Base-by-base conservation (phyloP, 2,329 filamentous ascomycete genomes). In the Raffaelea ambrosiae region DNA sequence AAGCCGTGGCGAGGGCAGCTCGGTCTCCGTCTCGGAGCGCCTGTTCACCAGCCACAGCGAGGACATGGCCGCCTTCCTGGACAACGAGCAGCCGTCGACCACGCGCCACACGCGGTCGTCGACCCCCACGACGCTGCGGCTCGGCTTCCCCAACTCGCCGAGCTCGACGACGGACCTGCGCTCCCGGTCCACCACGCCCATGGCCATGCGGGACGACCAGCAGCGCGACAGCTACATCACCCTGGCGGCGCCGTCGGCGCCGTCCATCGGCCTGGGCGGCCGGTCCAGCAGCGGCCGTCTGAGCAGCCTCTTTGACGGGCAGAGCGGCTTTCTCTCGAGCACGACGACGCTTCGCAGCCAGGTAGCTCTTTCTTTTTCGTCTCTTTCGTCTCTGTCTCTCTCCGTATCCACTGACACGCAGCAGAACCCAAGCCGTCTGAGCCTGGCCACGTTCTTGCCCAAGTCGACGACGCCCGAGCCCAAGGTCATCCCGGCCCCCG, bases 391-490 rank as follows among this genome's bases (percentile, higher is more conserved):
- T 13, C 3, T 36, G 20, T 41, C 8, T 7, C 43, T 29, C 36
- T 19, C 14, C 10, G 3, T 13, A n/a, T 10, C 14, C 7, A 19
- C 45, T 47, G 3, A 47, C 40, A 29, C 20, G 5, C 13, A 1
- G 13, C 40, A 70, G 66, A 66, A 67, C 51, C 67, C 67, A 51
- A 71, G 68, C 58, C 64, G 69, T 47, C 61, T 66, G 42, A 70
- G 66, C 51, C 57, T 71, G 43, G 63, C 66, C 4, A 66, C 62
- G 18, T 61, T 71, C 10, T 56, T 71, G 8, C 66, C 65, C 35
- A 58, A 59, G 31, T 7, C 7, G 7, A 49, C 58, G 21, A 52
- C 57, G n/a, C 53, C 59, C 42, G 47, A 53, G 16, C 51, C 49
- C n/a, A 61, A 69, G 51, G 52, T 57, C 47, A 49, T 64, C 42